These are phyloP conservation scores for Allantophomopsis lycopodina DNA, from an alignment of 2,329 filamentous ascomycete genomes.

Conservation along the genomic window DNA sequence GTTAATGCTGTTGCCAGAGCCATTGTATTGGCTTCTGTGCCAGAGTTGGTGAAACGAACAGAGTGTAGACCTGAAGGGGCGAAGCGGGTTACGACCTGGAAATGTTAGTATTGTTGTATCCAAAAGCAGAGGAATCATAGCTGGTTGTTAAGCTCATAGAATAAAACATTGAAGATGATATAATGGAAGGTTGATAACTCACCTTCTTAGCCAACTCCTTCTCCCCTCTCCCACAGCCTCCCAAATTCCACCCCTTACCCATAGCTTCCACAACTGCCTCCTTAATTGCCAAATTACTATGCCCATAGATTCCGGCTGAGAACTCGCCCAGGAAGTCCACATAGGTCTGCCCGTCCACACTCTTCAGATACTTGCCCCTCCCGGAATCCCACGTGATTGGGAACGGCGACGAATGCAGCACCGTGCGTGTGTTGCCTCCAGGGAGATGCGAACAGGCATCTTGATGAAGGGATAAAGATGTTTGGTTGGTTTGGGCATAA, in stretches of 20 bases:
- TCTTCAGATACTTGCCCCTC: slow-evolving; percentile 8
- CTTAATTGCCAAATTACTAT: slow-evolving; percentile 42
- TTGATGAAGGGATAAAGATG: slow-evolving; percentile 6
- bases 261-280: slow-evolving; percentile 30
- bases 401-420: slow-evolving; percentile 11
- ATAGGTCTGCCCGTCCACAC: slow-evolving; percentile 22
- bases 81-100: slow-evolving; percentile 36
- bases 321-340: slow-evolving; percentile 49
- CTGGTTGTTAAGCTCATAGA: too few relatives aligned
- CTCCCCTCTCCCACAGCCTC: slow-evolving; percentile 37
- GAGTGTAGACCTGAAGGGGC: slow-evolving; percentile 27
- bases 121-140: background rate
- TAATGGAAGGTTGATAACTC: background rate
- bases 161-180: background rate
- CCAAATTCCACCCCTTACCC: slow-evolving; percentile 34
- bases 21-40: slow-evolving; percentile 50
- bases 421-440: slow-evolving; percentile 13
- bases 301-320: slow-evolving; percentile 51
- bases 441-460: slow-evolving; percentile 11
- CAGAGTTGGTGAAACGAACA: slow-evolving; percentile 49
- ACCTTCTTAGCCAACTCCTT: slow-evolving; percentile 30
- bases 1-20: slow-evolving; percentile 29
- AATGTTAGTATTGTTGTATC: too few relatives aligned
- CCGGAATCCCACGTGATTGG: slow-evolving; percentile 9
- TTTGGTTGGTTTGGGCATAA: slow-evolving; percentile 1